Evolutionary conservation across 768 basidiomycete genomes (phyloP), one percentile per base, ranked within the genome.

Genomic region (Dacryopinax primogenitus): DNA sequence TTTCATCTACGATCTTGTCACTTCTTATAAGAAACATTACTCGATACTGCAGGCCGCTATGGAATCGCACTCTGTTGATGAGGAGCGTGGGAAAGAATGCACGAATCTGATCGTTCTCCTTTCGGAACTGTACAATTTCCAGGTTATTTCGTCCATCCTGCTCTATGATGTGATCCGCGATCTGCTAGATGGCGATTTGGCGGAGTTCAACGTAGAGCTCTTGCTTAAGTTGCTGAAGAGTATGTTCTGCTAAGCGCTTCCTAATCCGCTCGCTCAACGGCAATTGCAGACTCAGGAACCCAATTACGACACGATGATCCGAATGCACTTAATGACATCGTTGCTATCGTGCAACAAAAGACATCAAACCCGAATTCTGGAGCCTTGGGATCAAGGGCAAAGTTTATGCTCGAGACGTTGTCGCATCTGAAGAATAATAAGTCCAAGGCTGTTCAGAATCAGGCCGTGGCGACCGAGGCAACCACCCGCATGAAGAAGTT

Each of bases 381-480:
- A 4, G 71, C 73, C 30, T 66, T 85, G 67, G 87, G 82, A 73
- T 92, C 93, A 3, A 87, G 96, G 44, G 88, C 91, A 12, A 84
- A 84, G 18, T 98, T 97, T 77, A 96, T 98, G 94, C 77, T 96
- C 66, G 96, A 98, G 76, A 94, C 91, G 0, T 79, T 99, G 33
- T 83, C 82, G 3, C 92, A 94, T 73, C 81, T 98, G 64, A 95
- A 95, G 74, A 95, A 92, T 72, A 95, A 94, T 76, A 93, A 89
- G 73, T 70, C 82, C 63, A 83, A 76, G 64, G 75, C 77, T 0
- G 81, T 72, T 1, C 70, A 73, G 7, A 39, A 83, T 0, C 84
- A 86, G 66, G 84, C 85, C 66, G 85, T 87, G 66, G 87, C 85
- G 4, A 80, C 81, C 1, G 88, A 92, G 61, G 83, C 90, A 1